Evolutionary conservation across 2,329 filamentous ascomycete genomes (phyloP).

Genomic region (Fusarium siculi): DNA sequence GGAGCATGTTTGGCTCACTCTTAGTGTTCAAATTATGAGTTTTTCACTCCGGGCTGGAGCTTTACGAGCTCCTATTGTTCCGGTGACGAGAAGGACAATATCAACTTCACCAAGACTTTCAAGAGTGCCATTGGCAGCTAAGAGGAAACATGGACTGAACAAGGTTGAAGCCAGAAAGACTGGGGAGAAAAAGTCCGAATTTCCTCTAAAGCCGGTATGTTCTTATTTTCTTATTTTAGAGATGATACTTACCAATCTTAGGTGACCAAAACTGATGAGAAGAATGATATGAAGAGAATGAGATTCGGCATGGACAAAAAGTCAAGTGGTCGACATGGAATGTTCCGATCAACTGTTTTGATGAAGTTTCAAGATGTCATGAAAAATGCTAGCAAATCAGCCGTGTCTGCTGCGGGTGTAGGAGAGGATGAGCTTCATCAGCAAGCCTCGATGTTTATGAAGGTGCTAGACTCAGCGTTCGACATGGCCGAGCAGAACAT

Average conservation of each 20-base stretch:
- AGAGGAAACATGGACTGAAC: not conserved
- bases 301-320: constrained; percentile 41
- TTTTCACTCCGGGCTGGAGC: constrained; percentile 42
- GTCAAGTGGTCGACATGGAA: constrained; percentile 44
- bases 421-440: constrained; percentile 55
- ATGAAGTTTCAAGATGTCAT: constrained; percentile 52
- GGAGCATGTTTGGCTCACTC: constrained; percentile 31
- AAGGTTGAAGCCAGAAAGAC: not conserved
- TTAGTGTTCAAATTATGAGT: constrained; percentile 45
- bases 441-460: constrained; percentile 59
- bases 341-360: constrained; percentile 50
- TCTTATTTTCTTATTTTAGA: fast-evolving
- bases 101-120: constrained; percentile 39
- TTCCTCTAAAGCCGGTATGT: constrained; percentile 36
- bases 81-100: constrained; percentile 34
- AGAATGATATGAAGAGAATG: constrained; percentile 50
- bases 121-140: not conserved
- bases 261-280: constrained; percentile 42
- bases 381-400: constrained; percentile 34
- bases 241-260: constrained; percentile 17
- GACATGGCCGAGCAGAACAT: constrained; percentile 53
- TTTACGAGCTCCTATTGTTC: constrained; percentile 37
- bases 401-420: constrained; percentile 42
- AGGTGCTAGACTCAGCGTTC: constrained; percentile 58
- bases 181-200: not conserved